Evolutionary conservation across 2,329 filamentous ascomycete species (phyloP), one percentile per base, ranked within the genome.

Genomic region (Leptographium procerum): DNA sequence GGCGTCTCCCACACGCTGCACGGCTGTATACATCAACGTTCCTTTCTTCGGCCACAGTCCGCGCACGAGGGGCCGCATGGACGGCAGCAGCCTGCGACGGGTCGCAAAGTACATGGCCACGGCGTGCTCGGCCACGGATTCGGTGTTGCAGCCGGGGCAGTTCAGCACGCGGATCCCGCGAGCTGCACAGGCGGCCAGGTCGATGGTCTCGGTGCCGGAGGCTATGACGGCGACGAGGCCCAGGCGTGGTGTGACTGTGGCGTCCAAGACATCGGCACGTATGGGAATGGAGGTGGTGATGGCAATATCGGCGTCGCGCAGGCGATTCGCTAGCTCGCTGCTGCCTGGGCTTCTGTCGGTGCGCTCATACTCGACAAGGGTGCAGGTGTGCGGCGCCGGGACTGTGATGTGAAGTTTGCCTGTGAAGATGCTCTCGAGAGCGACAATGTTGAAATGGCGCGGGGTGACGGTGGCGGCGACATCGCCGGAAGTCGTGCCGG

Each of bases 251-350:
- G 62, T 63, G 10, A 66, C 52, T 10, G 61, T 60, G 3, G 59
- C 52, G 1, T 64, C 63, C 14, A 63, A 65, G 24, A 60, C 56
- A 8, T 58, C 61, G 26, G 67, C 59, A 5, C 63, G 54, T 26
- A 75, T 58, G 4, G 66, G 69, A 1, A 69, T 61, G 0, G 69
- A 63, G 1, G 69, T 71, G 45, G 67, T 64, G 45, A 75, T 66
- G 10, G 70, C 61, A 4, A 76, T 65, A 57, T 70, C 67, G 47
- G 71, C 72, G 53, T 70, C 67, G 8, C 56, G 40, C 31, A 74
- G 66, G 26, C 70, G 63, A 22, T 62, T 61, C 9, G 36, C 31
- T 16, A 55, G 28, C 53, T 55, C 53, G 16, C 13, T 4, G 65
- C 61, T 8, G 70, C 59, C 51, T 69, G 60, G 22, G 64, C 62